phyloP scores from a whole-genome alignment of 768 basidiomycete species.

The Hortiboletus campestris region DNA sequence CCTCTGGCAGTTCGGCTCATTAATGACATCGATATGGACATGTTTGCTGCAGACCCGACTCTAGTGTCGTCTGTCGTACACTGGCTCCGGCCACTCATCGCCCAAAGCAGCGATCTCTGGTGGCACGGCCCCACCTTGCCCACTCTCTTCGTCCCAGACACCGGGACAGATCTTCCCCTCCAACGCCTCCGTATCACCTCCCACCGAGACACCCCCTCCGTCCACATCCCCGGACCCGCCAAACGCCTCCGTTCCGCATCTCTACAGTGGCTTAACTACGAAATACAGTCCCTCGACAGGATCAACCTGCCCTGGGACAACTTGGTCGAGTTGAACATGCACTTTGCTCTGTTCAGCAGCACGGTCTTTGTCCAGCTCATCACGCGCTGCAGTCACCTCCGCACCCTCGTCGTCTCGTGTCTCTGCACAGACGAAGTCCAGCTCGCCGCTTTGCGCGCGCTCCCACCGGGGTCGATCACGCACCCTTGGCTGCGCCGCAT shows the following conservation, averaged over 20 bases:
- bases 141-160: slow-evolving; percentile 12
- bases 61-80: slow-evolving; percentile 2
- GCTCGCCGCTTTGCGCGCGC: slow-evolving; percentile 3
- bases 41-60: slow-evolving; percentile 2
- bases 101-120: slow-evolving; percentile 29
- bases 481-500: slow-evolving; percentile 21
- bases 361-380: slow-evolving; percentile 24
- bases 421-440: slow-evolving; percentile 22
- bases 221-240: slow-evolving; percentile 17
- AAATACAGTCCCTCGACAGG: slow-evolving; percentile 23
- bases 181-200: slow-evolving; percentile 23
- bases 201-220: slow-evolving; percentile 9
- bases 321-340: slow-evolving; percentile 26
- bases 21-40: slow-evolving; percentile 21
- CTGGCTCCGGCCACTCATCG: slow-evolving; percentile 26
- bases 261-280: slow-evolving; percentile 20
- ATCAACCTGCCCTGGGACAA: slow-evolving; percentile 29
- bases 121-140: slow-evolving; percentile 31
- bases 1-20: slow-evolving; percentile 25
- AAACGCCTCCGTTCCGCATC: slow-evolving; percentile 17
- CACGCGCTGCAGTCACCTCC: slow-evolving; percentile 20
- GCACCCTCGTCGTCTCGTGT: slow-evolving; percentile 22
- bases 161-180: slow-evolving; percentile 4
- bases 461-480: slow-evolving; percentile 13
- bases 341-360: slow-evolving; percentile 27